Conservation (phyloP, 345 rosid genomes). For the Arabidopsis suecica region DNA sequence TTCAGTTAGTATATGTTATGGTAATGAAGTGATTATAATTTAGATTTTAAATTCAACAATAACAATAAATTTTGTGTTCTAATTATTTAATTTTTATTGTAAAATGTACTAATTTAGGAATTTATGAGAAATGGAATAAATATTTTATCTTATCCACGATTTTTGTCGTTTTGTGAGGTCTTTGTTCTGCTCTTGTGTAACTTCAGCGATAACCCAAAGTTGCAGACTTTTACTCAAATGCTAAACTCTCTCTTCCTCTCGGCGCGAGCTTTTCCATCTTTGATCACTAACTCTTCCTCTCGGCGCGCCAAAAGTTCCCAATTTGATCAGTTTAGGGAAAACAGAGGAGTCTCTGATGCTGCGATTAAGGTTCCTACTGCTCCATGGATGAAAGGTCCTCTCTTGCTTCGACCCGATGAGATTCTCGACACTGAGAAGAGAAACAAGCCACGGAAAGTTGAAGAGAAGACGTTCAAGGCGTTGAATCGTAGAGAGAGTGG, state of each 20-base stretch:
- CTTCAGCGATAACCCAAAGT: conserved; percentile 22
- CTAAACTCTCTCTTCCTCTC: conserved; percentile 38
- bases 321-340: conserved; percentile 27
- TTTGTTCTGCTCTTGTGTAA: conserved; percentile 4
- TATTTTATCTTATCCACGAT: conserved; percentile 21
- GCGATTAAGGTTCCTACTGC: conserved; percentile 54
- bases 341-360: conserved; percentile 15
- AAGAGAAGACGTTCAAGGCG: conserved; percentile 61
- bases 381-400: conserved; percentile 79
- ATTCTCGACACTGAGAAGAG: conserved; percentile 41
- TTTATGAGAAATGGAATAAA: too few relatives aligned
- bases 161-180: conserved; percentile 1
- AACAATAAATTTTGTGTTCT: too few relatives aligned
- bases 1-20: too few relatives aligned
- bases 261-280: conserved; percentile 31
- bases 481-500: conserved; percentile 72
- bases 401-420: conserved; percentile 60
- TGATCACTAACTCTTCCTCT: conserved; percentile 36
- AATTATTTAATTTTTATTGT: too few relatives aligned
- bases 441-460: conserved; percentile 13
- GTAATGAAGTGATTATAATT: too few relatives aligned
- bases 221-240: conserved; percentile 36
- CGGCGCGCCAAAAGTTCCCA: conserved; percentile 2
- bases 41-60: too few relatives aligned
- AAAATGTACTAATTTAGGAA: too few relatives aligned